These are phyloP conservation scores for Elsinoe fawcettii DNA, from an alignment of 2,329 filamentous ascomycete species.

Conservation along the genomic window DNA sequence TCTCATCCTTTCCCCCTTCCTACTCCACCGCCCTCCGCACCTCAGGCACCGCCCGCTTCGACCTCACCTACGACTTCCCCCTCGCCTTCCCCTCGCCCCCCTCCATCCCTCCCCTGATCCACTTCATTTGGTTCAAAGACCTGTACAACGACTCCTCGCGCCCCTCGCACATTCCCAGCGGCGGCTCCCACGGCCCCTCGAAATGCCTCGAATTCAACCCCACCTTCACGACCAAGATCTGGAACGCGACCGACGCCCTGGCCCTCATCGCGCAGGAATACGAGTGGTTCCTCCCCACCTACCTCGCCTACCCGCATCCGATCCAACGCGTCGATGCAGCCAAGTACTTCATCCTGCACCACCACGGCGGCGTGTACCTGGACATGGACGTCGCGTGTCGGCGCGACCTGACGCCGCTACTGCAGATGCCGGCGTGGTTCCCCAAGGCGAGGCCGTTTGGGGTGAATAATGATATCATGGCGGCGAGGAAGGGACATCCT, in stretches of 20 bases:
- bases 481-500: slow-evolving; percentile 22
- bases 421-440: slow-evolving; percentile 59
- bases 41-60: neutral
- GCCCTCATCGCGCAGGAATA: slow-evolving; percentile 19
- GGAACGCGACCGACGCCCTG: slow-evolving; percentile 19
- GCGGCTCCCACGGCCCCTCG: slow-evolving; percentile 19
- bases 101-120: slow-evolving; percentile 19
- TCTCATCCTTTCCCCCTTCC: slow-evolving; percentile 16
- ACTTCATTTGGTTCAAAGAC: slow-evolving; percentile 23
- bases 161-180: slow-evolving; percentile 17
- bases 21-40: slow-evolving; percentile 15
- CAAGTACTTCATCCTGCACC: slow-evolving; percentile 24
- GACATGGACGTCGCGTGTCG: slow-evolving; percentile 53
- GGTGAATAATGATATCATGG: slow-evolving; percentile 71
- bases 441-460: slow-evolving; percentile 63
- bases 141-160: slow-evolving; percentile 18
- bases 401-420: slow-evolving; percentile 56
- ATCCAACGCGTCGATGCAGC: slow-evolving; percentile 26
- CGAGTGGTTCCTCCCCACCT: slow-evolving; percentile 56
- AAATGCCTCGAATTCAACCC: slow-evolving; percentile 19
- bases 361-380: slow-evolving; percentile 26
- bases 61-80: slow-evolving; percentile 14
- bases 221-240: slow-evolving; percentile 17
- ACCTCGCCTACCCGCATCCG: slow-evolving; percentile 23
- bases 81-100: neutral